Percentiles rank a stretch among this genome's conserved stretches.
phyloP scores from a whole-genome alignment of 345 rosid species.

The Syzygium oleosum region DNA sequence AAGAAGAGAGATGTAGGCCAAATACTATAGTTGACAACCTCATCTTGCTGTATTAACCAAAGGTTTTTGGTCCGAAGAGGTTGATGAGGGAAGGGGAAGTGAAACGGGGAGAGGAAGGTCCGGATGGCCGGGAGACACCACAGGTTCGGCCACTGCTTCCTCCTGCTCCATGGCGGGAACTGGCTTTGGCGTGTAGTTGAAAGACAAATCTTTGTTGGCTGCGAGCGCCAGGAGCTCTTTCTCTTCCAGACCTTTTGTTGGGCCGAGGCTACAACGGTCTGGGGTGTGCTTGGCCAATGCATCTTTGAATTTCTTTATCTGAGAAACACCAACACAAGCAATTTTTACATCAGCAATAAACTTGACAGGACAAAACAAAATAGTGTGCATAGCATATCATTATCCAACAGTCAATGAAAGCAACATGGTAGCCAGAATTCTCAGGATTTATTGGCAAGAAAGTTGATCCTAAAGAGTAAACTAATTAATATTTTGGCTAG shows the following conservation, averaged over 20 bases:
- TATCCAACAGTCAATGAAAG: not conserved
- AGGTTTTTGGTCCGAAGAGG: constrained; percentile 16
- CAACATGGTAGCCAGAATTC: not conserved
- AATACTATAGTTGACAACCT: not conserved
- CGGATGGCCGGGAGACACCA: not conserved
- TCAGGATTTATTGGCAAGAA: not conserved
- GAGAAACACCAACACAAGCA: not conserved
- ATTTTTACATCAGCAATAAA: not conserved
- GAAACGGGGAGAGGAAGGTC: constrained; percentile 13
- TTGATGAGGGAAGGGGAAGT: not conserved
- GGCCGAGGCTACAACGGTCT: constrained; percentile 72
- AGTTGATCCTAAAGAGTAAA: not conserved
- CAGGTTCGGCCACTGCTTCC: constrained; percentile 8
- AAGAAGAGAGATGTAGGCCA: not conserved
- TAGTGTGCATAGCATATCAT: not conserved
- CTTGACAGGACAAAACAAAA: not conserved
- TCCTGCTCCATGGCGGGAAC: constrained; percentile 12
- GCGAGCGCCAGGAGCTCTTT: constrained; percentile 84
- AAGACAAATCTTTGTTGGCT: constrained; percentile 76
- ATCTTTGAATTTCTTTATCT: constrained; percentile 92
- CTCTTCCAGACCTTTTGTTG: constrained; percentile 80
- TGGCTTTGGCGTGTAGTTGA: constrained; percentile 49
- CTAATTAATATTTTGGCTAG: not conserved
- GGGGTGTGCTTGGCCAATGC: constrained; percentile 81
- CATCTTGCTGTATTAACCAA: constrained; percentile 40